phyloP scores from a whole-genome alignment of 1,284 basidiomycete species.

The Puccinia hordei region DNA sequence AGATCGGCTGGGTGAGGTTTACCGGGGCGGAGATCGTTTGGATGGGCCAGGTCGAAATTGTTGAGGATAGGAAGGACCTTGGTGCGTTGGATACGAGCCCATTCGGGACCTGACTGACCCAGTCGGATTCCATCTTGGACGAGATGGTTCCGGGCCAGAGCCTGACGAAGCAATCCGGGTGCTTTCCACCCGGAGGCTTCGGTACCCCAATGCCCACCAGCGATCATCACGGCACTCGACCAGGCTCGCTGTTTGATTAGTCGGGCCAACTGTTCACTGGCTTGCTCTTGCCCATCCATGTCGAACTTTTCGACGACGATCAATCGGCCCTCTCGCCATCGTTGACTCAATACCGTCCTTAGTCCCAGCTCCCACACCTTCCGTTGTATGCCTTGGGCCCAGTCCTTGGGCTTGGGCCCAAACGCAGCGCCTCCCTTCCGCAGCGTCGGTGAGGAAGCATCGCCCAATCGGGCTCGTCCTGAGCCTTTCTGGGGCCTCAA shows the following conservation, averaged over 20 bases:
- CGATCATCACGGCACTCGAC: conserved; percentile 40
- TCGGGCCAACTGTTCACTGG: conserved; percentile 30
- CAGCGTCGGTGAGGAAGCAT: conserved; percentile 82
- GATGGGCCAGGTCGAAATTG: conserved; percentile 44
- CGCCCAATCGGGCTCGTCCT: conserved; percentile 85
- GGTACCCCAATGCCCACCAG: conserved; percentile 45
- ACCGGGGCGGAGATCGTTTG: conserved; percentile 32
- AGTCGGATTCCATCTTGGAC: conserved; percentile 38
- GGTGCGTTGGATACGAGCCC: conserved; percentile 20
- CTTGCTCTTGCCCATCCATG: conserved; percentile 18
- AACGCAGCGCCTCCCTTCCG: conserved; percentile 89
- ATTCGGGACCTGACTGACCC: conserved; percentile 34
- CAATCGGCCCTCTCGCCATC: conserved; percentile 73
- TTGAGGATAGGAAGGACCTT: conserved; percentile 42
- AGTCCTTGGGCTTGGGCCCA: conserved; percentile 85
- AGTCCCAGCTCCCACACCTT: conserved; percentile 92
- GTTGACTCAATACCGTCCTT: conserved; percentile 79
- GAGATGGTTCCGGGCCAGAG: conserved; percentile 22
- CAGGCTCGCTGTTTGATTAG: conserved; percentile 21
- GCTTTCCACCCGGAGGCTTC: conserved; percentile 20
- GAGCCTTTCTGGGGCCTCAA: conserved; percentile 88
- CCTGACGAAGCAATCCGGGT: conserved; percentile 34
- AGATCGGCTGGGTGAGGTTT: conserved; percentile 44
- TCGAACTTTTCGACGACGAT: conserved; percentile 67
- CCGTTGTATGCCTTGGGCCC: conserved; percentile 82